Evolutionary conservation across 352 stramenopile species (phyloP).

Genomic region (Phytophthora boehmeriae): DNA sequence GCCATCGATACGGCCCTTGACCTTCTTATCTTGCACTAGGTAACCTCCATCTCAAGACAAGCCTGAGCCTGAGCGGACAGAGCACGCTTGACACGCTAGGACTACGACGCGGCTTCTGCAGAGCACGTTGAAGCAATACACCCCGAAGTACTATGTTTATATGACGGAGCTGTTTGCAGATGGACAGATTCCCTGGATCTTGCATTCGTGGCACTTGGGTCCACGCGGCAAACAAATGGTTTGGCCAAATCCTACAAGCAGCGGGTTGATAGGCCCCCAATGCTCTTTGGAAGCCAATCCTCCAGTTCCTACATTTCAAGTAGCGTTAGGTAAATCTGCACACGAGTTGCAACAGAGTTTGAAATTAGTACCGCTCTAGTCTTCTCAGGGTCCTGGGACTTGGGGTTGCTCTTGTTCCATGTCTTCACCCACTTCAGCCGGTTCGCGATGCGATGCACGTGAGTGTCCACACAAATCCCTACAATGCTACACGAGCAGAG

Average conservation of each 20-base stretch:
- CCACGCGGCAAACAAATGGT: conserved; percentile 83
- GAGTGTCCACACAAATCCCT: conserved; percentile 97
- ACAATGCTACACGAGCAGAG: conserved; percentile 45
- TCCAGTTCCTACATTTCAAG: conserved; percentile 82
- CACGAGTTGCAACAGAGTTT: neutral
- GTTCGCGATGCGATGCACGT: conserved; percentile 98
- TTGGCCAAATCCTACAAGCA: conserved; percentile 97
- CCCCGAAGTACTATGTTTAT: too few relatives aligned
- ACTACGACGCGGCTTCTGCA: conserved; percentile 97
- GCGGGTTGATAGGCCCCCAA: conserved; percentile 92
- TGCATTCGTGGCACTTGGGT: conserved; percentile 76
- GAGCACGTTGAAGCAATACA: too few relatives aligned
- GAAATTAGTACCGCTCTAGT: conserved; percentile 68
- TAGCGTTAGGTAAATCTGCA: conserved; percentile 5
- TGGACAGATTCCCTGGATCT: conserved; percentile 73
- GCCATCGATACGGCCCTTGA: conserved; percentile 97
- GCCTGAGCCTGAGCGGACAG: conserved; percentile 96
- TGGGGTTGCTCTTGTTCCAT: conserved; percentile 84
- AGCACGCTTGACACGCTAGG: conserved; percentile 98
- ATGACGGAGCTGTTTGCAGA: conserved; percentile 55
- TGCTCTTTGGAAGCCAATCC: conserved; percentile 92
- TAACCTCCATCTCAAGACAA: conserved; percentile 98
- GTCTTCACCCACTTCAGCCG: conserved; percentile 93
- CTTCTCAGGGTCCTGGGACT: conserved; percentile 91
- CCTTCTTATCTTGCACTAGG: conserved; percentile 98